phyloP scores from a whole-genome alignment of 1,284 basidiomycete species.

The Ustanciosporium gigantosporum region DNA sequence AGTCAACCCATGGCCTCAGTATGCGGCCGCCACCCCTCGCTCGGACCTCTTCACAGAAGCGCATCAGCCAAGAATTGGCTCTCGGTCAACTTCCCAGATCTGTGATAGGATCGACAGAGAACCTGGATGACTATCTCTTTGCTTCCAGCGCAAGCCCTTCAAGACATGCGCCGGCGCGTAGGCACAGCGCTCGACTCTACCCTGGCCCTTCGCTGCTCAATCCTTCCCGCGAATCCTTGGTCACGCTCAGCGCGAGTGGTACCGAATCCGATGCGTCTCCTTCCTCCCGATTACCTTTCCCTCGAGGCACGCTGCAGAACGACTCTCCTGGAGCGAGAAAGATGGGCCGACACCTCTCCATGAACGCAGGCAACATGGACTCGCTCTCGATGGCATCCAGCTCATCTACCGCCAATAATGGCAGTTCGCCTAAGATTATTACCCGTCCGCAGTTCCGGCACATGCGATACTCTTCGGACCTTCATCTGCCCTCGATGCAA shows the following conservation, averaged over 20 bases:
- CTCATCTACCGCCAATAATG: slow-evolving; percentile 11
- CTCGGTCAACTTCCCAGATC: slow-evolving; percentile 35
- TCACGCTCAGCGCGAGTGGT: slow-evolving; percentile 9
- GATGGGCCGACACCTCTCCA: slow-evolving; percentile 40
- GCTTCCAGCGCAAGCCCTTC: slow-evolving; percentile 23
- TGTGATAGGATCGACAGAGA: slow-evolving; percentile 35
- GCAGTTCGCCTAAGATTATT: slow-evolving; percentile 22
- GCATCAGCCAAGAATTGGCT: slow-evolving; percentile 49
- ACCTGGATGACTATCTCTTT: slow-evolving; percentile 35
- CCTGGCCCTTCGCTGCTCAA: slow-evolving; percentile 46
- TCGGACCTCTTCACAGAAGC: slow-evolving; percentile 40
- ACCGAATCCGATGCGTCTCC: slow-evolving; percentile 13
- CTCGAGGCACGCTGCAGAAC: slow-evolving; percentile 18
- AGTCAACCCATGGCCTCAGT: slow-evolving; percentile 12
- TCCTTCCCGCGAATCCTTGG: slow-evolving; percentile 39
- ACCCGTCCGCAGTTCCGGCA: slow-evolving; percentile 38
- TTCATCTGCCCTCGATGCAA: slow-evolving; percentile 30
- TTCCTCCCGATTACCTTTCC: slow-evolving; percentile 42
- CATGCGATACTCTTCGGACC: slow-evolving; percentile 51
- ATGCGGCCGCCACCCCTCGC: slow-evolving; percentile 20
- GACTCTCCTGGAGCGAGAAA: slow-evolving; percentile 41
- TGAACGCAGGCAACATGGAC: slow-evolving; percentile 27
- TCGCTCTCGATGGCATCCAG: slow-evolving; percentile 15
- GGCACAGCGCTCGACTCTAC: slow-evolving; percentile 46
- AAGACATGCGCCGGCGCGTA: slow-evolving; percentile 34